Evolutionary conservation across 2,329 filamentous ascomycete species (phyloP).

Genomic region (Aspergillus sp.): DNA sequence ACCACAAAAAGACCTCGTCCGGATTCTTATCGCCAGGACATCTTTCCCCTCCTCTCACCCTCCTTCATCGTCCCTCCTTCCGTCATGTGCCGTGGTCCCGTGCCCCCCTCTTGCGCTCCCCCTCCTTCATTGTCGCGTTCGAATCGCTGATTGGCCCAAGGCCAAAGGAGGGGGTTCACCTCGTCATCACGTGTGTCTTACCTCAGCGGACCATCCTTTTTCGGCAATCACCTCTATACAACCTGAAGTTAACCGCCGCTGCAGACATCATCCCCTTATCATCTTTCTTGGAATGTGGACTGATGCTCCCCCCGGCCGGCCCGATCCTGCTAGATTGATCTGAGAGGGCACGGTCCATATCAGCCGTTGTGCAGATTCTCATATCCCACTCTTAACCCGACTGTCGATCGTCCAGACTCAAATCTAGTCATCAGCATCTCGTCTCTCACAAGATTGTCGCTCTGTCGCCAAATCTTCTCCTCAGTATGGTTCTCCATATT

Average conservation of each 20-base stretch:
- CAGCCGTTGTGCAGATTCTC: neutral
- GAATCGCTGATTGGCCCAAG: constrained; percentile 26
- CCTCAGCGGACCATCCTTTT: neutral
- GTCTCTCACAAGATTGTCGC: too few relatives aligned
- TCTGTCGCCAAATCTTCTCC: too few relatives aligned
- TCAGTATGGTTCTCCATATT: too few relatives aligned
- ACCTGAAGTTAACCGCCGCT: neutral
- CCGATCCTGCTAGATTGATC: constrained; percentile 14
- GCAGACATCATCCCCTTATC: neutral
- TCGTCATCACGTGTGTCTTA: constrained; percentile 27
- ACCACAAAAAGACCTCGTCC: neutral
- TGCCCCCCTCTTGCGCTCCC: constrained; percentile 31
- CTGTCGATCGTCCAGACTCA: neutral
- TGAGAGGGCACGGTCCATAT: constrained; percentile 13
- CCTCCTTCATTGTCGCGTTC: neutral
- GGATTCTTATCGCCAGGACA: neutral
- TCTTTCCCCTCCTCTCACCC: constrained; percentile 7
- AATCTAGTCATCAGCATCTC: too few relatives aligned
- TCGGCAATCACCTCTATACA: neutral
- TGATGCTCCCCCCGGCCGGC: constrained; percentile 13
- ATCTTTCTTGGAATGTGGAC: constrained; percentile 1
- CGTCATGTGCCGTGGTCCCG: constrained; percentile 42
- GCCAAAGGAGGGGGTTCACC: constrained; percentile 21
- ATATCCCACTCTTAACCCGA: neutral
- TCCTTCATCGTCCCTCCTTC: constrained; percentile 14